Evolutionary conservation across 2,329 filamentous ascomycete genomes (phyloP), one percentile per base, ranked within the genome.

Genomic region (Pseudogymnoascus sp.): DNA sequence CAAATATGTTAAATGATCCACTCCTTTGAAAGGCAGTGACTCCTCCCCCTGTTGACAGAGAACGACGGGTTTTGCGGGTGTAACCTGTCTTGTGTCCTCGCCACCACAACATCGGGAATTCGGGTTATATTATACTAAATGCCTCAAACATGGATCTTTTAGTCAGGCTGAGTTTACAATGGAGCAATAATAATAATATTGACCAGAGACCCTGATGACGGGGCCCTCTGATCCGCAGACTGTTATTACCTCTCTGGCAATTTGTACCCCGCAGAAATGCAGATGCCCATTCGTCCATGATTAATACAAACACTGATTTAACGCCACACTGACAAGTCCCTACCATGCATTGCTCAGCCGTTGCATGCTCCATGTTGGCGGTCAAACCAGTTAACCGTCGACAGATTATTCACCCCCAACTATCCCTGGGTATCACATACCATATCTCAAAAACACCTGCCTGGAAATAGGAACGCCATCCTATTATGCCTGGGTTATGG

Each of bases 231-330:
- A 20, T 32, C 47, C 47, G 47, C 47, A 54, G 47, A 54, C 47
- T 54, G 47, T 54, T 54, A n/a, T 54, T 54, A 54, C 47, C 47
- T 7, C 18, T 7, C 25, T 54, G 32, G 47, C 47, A 54, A 32
- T 54, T 30, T 54, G 28, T 20, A 54, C 47, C 43, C 47, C 47
- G 47, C 28, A 54, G 18, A 50, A 54, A 54, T 54, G 47, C 47
- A 54, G 25, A 32, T 18, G 28, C 47, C 47, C 47, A 54, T 54
- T 25, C 47, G 11, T 32, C 16, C 25, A 12, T 54, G 16, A 54
- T 32, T 20, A 54, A 50, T 30, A 30, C 9, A 28, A 50, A 50
- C 3, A 16, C 6, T 5, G 18, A 14, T 11, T 54, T 32, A 54
- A 54, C 47, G 47, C 47, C 47, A 32, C 16, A 30, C 12, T 32